Evolutionary conservation across 2,329 filamentous ascomycete species (phyloP).

Genomic region (Pseudocercospora musae): DNA sequence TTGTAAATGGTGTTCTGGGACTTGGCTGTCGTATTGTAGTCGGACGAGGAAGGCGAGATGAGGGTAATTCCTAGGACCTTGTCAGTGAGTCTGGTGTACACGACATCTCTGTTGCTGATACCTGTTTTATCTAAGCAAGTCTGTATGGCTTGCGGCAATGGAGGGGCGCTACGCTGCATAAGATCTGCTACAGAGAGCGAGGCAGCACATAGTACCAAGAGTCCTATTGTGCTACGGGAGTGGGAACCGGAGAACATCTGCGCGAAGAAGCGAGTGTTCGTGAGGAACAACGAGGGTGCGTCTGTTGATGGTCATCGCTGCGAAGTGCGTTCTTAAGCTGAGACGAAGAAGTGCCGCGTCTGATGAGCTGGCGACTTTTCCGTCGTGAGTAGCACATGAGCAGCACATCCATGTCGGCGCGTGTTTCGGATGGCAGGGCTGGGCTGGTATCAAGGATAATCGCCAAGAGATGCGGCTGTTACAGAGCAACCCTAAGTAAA

Average conservation of each 20-base stretch:
- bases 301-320: neutral
- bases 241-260: neutral
- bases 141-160: neutral
- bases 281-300: neutral
- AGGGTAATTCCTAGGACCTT: neutral
- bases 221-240: neutral
- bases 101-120: neutral
- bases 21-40: slow-evolving; percentile 4
- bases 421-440: neutral
- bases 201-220: neutral
- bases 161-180: neutral
- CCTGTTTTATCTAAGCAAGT: neutral
- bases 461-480: neutral
- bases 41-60: neutral
- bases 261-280: neutral
- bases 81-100: neutral
- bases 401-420: neutral
- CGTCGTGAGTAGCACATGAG: neutral
- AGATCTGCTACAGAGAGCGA: neutral
- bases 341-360: neutral
- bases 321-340: neutral
- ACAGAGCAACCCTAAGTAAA: neutral
- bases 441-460: neutral
- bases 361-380: neutral
- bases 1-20: slow-evolving; percentile 21